A percentile compares a stretch with the other conserved stretches of the same genome.
Conservation (phyloP, 208 protist genomes). For the Acanthamoeba polyphaga region DNA sequence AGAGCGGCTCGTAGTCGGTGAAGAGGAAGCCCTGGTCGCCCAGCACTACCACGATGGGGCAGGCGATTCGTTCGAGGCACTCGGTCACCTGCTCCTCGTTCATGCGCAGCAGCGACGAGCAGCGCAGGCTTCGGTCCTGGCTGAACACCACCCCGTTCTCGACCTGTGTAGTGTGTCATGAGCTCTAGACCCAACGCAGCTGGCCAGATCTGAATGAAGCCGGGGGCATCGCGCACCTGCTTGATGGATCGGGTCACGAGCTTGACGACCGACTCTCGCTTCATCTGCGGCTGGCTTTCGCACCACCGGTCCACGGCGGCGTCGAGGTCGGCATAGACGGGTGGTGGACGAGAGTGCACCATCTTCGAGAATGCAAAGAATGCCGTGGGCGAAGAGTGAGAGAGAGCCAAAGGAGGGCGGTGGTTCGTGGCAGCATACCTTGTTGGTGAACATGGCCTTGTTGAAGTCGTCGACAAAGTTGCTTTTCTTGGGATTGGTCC, state of each 20-base stretch:
- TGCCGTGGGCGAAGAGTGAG: background rate
- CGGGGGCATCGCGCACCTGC: background rate
- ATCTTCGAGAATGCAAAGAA: background rate
- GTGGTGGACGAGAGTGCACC: background rate
- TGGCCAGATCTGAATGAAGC: background rate
- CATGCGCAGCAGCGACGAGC: background rate
- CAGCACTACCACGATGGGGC: slow-evolving; percentile 10
- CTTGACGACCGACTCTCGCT: background rate
- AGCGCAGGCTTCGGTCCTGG: background rate
- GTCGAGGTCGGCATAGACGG: slow-evolving; percentile 13
- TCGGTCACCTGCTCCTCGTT: background rate
- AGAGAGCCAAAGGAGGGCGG: background rate
- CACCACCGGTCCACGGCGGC: slow-evolving; percentile 20
- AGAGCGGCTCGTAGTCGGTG: slow-evolving; percentile 11
- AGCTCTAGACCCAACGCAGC: background rate
- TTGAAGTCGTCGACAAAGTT: slow-evolving; percentile 28
- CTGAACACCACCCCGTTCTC: slow-evolving; percentile 32
- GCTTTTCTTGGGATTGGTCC: background rate
- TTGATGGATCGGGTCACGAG: slow-evolving; percentile 11
- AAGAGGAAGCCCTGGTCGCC: slow-evolving; percentile 45
- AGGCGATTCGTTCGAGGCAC: background rate
- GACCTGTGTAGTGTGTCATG: background rate
- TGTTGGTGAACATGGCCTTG: slow-evolving; percentile 55
- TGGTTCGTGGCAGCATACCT: background rate
- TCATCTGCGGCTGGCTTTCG: slow-evolving; percentile 20